A percentile compares a stretch with the other conserved stretches of the same genome.
phyloP scores from a whole-genome alignment of 1,284 basidiomycete species.

The Cryptococcus jaspeensis region DNA sequence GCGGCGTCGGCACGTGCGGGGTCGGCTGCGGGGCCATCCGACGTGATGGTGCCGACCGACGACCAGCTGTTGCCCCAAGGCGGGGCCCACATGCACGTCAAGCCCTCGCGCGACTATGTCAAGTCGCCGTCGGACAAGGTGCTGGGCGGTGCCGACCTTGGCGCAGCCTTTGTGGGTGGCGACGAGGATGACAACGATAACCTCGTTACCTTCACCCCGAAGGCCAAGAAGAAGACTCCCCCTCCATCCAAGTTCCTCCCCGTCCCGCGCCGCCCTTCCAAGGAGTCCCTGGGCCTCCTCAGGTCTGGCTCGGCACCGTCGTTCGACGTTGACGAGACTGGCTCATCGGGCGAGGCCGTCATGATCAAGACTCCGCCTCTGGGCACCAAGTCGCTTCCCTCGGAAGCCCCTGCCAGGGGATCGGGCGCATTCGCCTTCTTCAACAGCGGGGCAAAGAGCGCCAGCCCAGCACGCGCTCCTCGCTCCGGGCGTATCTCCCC shows the following conservation, averaged over 20 bases:
- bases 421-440: slow-evolving; percentile 44
- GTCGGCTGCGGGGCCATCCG: slow-evolving; percentile 16
- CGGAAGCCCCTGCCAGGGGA: slow-evolving; percentile 20
- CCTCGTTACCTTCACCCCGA: slow-evolving; percentile 63
- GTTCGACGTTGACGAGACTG: slow-evolving; percentile 42
- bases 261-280: slow-evolving; percentile 40
- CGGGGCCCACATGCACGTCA: slow-evolving; percentile 31
- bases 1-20: slow-evolving; percentile 18
- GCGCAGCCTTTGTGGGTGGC: slow-evolving; percentile 25
- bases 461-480: neutral
- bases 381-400: slow-evolving; percentile 12
- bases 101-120: slow-evolving; percentile 42
- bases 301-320: slow-evolving; percentile 36
- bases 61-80: slow-evolving; percentile 21
- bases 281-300: slow-evolving; percentile 36
- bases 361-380: slow-evolving; percentile 29
- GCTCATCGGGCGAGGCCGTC: slow-evolving; percentile 39
- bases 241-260: slow-evolving; percentile 47
- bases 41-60: slow-evolving; percentile 19
- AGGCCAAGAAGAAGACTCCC: slow-evolving; percentile 53
- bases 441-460: slow-evolving; percentile 6
- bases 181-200: slow-evolving; percentile 32
- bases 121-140: slow-evolving; percentile 25
- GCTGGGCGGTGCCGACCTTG: slow-evolving; percentile 46
- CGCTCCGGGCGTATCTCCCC: neutral